Evolutionary conservation across 768 basidiomycete genomes (phyloP).

Genomic region (Termitomyces titanicus): DNA sequence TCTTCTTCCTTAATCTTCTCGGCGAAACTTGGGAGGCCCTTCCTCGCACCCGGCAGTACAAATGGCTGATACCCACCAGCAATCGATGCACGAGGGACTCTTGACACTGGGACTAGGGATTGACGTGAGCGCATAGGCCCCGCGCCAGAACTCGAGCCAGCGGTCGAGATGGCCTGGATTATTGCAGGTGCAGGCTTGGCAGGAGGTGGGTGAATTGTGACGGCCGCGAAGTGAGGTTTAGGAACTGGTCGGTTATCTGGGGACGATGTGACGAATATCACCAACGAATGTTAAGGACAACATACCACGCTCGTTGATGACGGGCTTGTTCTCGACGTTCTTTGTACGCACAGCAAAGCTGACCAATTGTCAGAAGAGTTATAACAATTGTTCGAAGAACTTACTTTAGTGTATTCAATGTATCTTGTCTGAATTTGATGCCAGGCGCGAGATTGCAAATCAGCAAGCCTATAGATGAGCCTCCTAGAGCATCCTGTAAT

Average conservation of each 20-base stretch:
- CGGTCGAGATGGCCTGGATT: slow-evolving; percentile 38
- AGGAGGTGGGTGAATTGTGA: slow-evolving; percentile 41
- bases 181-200: slow-evolving; percentile 42
- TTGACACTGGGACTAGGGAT: slow-evolving; percentile 35
- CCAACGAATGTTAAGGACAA: slow-evolving; percentile 7
- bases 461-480: slow-evolving; percentile 71
- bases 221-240: slow-evolving; percentile 65
- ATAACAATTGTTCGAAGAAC: slow-evolving; percentile 14
- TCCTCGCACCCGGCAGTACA: slow-evolving; percentile 24
- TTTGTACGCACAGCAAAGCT: slow-evolving; percentile 82
- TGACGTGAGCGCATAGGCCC: slow-evolving; percentile 24
- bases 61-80: slow-evolving; percentile 36
- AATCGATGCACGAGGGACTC: slow-evolving; percentile 31
- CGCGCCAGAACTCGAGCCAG: slow-evolving; percentile 23
- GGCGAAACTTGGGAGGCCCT: slow-evolving; percentile 6
- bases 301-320: slow-evolving; percentile 73
- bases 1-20: slow-evolving; percentile 26
- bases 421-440: slow-evolving; percentile 78
- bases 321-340: slow-evolving; percentile 81
- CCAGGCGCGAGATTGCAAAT: slow-evolving; percentile 90
- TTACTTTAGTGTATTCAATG: slow-evolving; percentile 88
- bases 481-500: slow-evolving; percentile 87
- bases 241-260: slow-evolving; percentile 57
- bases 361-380: slow-evolving; percentile 1
- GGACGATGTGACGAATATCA: background rate